Conservation (phyloP, 495 filamentous ascomycete species). For the Podospora conica region DNA sequence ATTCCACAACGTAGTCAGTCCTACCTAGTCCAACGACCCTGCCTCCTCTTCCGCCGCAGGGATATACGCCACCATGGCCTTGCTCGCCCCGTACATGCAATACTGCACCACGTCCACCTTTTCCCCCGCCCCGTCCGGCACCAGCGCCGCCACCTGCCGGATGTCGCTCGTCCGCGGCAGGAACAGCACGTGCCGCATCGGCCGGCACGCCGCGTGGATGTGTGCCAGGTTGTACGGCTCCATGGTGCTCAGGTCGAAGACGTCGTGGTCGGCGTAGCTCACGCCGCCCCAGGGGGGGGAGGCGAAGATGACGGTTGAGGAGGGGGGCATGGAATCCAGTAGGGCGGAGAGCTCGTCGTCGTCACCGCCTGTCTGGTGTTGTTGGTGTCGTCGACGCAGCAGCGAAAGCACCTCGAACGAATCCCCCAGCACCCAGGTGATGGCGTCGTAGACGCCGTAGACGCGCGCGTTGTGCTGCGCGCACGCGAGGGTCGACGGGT, state of each 20-base stretch:
- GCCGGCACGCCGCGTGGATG: slow-evolving; percentile 54
- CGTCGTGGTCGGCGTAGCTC: slow-evolving; percentile 63
- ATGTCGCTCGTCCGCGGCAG: slow-evolving; percentile 86
- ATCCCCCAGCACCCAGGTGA: slow-evolving; percentile 80
- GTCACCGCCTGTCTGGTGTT: slow-evolving; percentile 5
- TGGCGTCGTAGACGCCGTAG: slow-evolving; percentile 69
- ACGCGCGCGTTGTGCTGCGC: slow-evolving; percentile 88
- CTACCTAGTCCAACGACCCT: not conserved
- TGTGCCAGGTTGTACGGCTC: slow-evolving; percentile 67
- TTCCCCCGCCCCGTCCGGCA: slow-evolving; percentile 22
- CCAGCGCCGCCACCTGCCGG: slow-evolving; percentile 66
- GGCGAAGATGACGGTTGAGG: slow-evolving; percentile 64
- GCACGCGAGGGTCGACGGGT: slow-evolving; percentile 69
- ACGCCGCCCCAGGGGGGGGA: slow-evolving; percentile 96
- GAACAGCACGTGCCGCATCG: slow-evolving; percentile 59
- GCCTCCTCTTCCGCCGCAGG: slow-evolving; percentile 20
- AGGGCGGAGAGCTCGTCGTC: slow-evolving; percentile 32
- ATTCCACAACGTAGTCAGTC: not conserved
- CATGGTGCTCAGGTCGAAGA: slow-evolving; percentile 87
- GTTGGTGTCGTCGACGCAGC: not conserved
- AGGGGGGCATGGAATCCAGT: slow-evolving; percentile 16
- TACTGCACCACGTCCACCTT: slow-evolving; percentile 77
- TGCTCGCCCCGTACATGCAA: slow-evolving; percentile 84
- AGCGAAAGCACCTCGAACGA: slow-evolving; percentile 54
- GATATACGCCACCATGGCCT: slow-evolving; percentile 56